Base-by-base conservation (phyloP, 2,329 filamentous ascomycete genomes). In the Fusarium sp. region DNA sequence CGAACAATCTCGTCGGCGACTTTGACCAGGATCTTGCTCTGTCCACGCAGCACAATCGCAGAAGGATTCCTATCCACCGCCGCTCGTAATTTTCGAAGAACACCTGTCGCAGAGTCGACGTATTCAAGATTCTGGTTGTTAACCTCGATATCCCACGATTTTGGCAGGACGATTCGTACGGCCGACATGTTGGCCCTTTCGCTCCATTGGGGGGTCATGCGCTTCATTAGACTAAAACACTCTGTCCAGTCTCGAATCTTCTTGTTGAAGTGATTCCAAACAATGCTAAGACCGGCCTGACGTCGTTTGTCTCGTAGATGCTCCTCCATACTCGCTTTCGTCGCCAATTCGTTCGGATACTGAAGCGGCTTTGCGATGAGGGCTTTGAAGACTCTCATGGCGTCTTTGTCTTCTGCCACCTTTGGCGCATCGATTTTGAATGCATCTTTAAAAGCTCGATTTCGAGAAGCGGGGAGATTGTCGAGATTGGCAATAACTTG, bases 181-280 rank as follows among this genome's bases (percentile, higher is more conserved):
- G 80, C 80, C 22, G 79, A 77, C 75, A 81, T 79, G 46, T 75
- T 75, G 18, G 75, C 69, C 53, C 72, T 73, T n/a, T 76, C 76
- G 32, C 71, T 75, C 62, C 72, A 74, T 56, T 74, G 75, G 12
- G 77, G 75, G 16, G 82, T 85, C 68, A 74, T 78, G 16, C 72
- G 71, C 65, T 77, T 78, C 62, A 87, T 77, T 6, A 79, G 65
- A 11, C 74, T 64, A 42, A 86, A 78, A 13, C 81, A 79, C 8
- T 74, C 67, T 16, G 76, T 78, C 83, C 83, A 86, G 61, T 81
- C 76, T 3, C 79, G 75, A 37, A 78, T 70, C 18, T 68, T 73
- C 37, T 69, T 72, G 2, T 69, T 59, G 56, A 78, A 76, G 14
- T 74, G 71, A 22, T 72, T 67, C 61, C 78, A 79, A 24, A 81